Base-by-base conservation (phyloP, 768 basidiomycete species). In the Dictyophora rubrovolvata region DNA sequence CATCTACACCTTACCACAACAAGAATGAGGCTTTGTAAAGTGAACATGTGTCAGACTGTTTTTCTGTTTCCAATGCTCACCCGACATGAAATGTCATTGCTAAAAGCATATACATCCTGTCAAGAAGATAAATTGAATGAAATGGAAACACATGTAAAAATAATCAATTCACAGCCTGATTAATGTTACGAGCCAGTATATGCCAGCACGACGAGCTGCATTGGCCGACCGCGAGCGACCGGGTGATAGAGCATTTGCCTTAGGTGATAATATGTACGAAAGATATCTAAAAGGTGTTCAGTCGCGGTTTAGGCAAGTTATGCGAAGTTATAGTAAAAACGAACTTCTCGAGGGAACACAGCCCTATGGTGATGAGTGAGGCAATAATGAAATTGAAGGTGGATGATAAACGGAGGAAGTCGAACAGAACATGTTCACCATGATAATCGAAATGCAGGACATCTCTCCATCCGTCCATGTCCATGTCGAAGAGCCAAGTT, bases 11-110 rank as follows among this genome's bases (percentile, higher is more conserved):
- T 65, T 66, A 82, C 83, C 52, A 78, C 75, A 22, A 79, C 68
- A 42, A 80, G 56, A 33, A 85, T 74, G 22, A 84, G 66, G 36
- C 82, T 83, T 63, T 0, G 36, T 9, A 14, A 14, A 33, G n/a
- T n/a, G n/a, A n/a, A n/a, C n/a, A n/a, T n/a, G n/a, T n/a, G n/a
- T n/a, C n/a, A n/a, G n/a, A n/a, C n/a, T n/a, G 47, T 10, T 16
- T 14, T 16, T 36, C 18, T 33, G 21, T 9, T n/a, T n/a, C n/a
- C n/a, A 14, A 23, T 17, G 75, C 85, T 69, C 65, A 87, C 86
- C 83, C 79, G n/a, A 81, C 58, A 56, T 86, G 79, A 62, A 84
- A 80, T 20, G 85, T 81, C 85, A 87, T 87, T 22, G 82, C 78
- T 54, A 84, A 73, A 16, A 89, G 75, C 85, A 89, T 87, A 65